Evolutionary conservation across 164 flowering plant genomes (phyloP).

Genomic region (Nymphaea thermarum): DNA sequence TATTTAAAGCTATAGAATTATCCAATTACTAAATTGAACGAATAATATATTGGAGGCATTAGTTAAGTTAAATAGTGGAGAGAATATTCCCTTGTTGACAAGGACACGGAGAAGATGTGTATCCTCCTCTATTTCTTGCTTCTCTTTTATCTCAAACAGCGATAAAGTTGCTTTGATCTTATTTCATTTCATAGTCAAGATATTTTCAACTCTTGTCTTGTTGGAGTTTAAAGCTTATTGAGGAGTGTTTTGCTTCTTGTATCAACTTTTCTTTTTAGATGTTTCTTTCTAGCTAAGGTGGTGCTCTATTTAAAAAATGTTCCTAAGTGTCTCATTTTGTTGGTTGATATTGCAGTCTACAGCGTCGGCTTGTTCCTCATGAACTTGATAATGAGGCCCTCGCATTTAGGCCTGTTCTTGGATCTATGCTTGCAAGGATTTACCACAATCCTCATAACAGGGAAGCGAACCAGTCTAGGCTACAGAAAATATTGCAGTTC

Average conservation of each 20-base stretch:
- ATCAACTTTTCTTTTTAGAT: background rate
- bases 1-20: too few species aligned
- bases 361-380: constrained; percentile 50
- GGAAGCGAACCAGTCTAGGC: constrained; percentile 81
- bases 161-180: too few species aligned
- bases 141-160: too few species aligned
- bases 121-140: too few species aligned
- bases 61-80: too few species aligned
- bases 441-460: constrained; percentile 85
- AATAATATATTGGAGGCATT: too few species aligned
- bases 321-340: constrained; percentile 2
- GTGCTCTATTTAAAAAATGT: background rate
- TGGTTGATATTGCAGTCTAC: constrained; percentile 51
- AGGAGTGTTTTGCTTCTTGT: background rate
- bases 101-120: too few species aligned
- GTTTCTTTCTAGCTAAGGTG: background rate
- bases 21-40: too few species aligned
- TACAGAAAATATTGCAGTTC: constrained; percentile 84
- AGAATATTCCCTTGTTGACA: too few species aligned
- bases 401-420: constrained; percentile 87
- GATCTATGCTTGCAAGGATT: constrained; percentile 84
- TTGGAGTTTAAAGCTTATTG: too few species aligned
- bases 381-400: constrained; percentile 93
- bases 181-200: too few species aligned
- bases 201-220: too few species aligned